phyloP scores from a whole-genome alignment of 2,329 filamentous ascomycete genomes.

The Curvularia sp. region DNA sequence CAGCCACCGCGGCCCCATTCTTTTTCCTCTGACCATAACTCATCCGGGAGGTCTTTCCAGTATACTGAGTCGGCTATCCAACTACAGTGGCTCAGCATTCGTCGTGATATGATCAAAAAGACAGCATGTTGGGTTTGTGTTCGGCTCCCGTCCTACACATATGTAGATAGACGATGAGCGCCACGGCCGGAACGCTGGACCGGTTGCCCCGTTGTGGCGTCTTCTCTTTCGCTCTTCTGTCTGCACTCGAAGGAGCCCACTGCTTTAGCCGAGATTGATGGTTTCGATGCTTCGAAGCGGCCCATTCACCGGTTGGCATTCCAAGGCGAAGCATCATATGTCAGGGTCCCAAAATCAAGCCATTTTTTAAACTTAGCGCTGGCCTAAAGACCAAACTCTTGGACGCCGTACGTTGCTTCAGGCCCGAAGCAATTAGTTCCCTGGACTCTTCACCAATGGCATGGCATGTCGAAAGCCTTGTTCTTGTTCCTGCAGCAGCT shows the following conservation, averaged over 20 bases:
- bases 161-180: background rate
- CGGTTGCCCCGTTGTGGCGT: slow-evolving; percentile 23
- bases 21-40: slow-evolving; percentile 1
- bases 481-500: slow-evolving; percentile 35
- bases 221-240: slow-evolving; percentile 2
- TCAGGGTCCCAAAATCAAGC: slow-evolving; percentile 22
- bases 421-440: slow-evolving; percentile 27
- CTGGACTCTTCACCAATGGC: slow-evolving; percentile 26
- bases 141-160: background rate
- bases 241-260: slow-evolving; percentile 6
- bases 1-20: slow-evolving; percentile 12
- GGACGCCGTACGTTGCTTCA: slow-evolving; percentile 18
- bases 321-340: slow-evolving; percentile 26
- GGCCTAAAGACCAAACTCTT: slow-evolving; percentile 24
- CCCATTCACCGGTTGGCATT: slow-evolving; percentile 32
- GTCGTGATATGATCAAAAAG: slow-evolving; percentile 2
- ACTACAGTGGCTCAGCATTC: background rate
- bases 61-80: background rate
- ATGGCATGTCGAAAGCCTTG: slow-evolving; percentile 3
- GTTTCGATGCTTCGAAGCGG: slow-evolving; percentile 25
- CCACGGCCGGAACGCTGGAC: slow-evolving; percentile 25
- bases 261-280: slow-evolving; percentile 37
- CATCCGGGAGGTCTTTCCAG: slow-evolving; percentile 6
- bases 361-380: slow-evolving; percentile 30
- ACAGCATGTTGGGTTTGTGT: slow-evolving; percentile 5